Base-by-base conservation (phyloP, 768 basidiomycete species). In the Trametes coccinea region DNA sequence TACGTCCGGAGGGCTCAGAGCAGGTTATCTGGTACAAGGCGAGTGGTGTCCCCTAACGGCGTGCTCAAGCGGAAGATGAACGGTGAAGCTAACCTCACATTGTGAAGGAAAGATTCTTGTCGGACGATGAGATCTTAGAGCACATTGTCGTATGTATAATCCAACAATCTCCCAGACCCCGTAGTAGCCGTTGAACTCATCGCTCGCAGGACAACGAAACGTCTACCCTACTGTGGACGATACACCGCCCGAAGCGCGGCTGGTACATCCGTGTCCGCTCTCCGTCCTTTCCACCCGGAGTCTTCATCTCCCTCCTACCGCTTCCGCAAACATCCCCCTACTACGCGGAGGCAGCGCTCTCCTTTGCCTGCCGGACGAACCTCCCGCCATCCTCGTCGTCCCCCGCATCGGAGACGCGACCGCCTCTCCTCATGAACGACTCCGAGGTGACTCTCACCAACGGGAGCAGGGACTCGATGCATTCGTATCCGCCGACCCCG, bases 251-350 rank as follows among this genome's bases (percentile, higher is more conserved):
- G 0, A 84, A 85, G 59, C 84, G 88, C 31, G 92, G 92, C 47
- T 93, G 92, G 92, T 93, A 93, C 72, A 85, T 93, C 61, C 88
- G 88, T 44, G 75, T 93, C 29, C 83, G 88, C 39, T 77, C 89
- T 2, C 91, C 92, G 0, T 67, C 79, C 4, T 92, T 92, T 64
- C 87, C 89, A 0, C 86, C 83, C 11, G 77, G 56, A 27, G 65
- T 72, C 37, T 76, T 72, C 63, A 74, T 80, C 43, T 61, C 75
- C 8, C 70, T 80, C 48, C 57, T 67, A 4, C 76, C 78, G 11
- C 64, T 75, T 1, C 72, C 73, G 3, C 59, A 69, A 22, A 65
- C 67, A 6, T 76, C 72, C 0, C 70, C 70, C 1, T 72, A 74
- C 57, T 66, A 72, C 53, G 55, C 67, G 22, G 72, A 72, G 4